Conservation (phyloP, 108 stramenopile species). For the Discostella pseudostelligera region DNA sequence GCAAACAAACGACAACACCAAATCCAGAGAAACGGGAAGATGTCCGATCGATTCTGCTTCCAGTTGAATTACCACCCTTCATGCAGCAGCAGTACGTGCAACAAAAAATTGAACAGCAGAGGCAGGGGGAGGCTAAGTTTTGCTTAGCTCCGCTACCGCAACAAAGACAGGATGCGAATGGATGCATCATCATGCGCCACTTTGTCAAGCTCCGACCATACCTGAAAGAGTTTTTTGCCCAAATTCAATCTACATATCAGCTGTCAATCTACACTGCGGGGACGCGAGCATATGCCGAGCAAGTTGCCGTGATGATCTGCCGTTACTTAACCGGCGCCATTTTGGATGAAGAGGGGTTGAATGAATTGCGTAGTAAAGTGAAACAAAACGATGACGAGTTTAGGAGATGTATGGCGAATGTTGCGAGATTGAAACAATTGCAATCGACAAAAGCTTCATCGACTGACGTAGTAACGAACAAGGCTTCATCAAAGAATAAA, state of each 20-base stretch:
- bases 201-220: constrained; percentile 83
- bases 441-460: constrained; percentile 5
- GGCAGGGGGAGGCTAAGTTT: not conserved
- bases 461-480: constrained; percentile 7
- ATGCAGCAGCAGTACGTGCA: constrained; percentile 32
- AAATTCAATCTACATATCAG: constrained; percentile 64
- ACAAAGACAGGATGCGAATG: constrained; percentile 20
- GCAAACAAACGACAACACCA: constrained; percentile 23
- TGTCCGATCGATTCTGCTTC: constrained; percentile 69
- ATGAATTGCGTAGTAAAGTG: constrained; percentile 47
- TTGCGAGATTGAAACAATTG: constrained; percentile 23
- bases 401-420: constrained; percentile 13
- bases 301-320: constrained; percentile 76
- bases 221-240: constrained; percentile 67
- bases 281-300: constrained; percentile 84
- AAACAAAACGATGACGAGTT: constrained; percentile 35
- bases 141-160: constrained; percentile 11
- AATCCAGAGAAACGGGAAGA: constrained; percentile 50
- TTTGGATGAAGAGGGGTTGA: constrained; percentile 42
- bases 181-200: constrained; percentile 51
- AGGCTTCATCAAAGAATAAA: constrained; percentile 15
- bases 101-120: constrained; percentile 25
- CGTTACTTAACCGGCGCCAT: constrained; percentile 63
- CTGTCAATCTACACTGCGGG: constrained; percentile 88
- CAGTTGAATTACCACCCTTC: constrained; percentile 41